These are phyloP conservation scores for Backusella parvicylindrica DNA, from an alignment of 192 early-diverging fungal genomes.

Conservation along the genomic window DNA sequence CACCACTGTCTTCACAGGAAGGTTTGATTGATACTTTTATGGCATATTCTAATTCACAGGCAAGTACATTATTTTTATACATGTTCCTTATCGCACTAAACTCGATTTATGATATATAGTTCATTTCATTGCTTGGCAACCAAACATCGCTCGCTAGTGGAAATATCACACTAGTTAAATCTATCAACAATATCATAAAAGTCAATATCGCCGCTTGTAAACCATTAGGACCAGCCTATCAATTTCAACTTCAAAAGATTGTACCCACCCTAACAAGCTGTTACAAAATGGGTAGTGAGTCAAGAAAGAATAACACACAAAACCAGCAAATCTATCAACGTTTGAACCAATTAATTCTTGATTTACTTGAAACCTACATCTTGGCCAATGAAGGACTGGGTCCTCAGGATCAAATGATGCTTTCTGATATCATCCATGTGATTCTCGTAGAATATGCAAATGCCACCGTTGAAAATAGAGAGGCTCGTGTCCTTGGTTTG, in stretches of 20 bases:
- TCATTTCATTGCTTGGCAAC: neutral
- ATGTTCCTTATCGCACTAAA: neutral
- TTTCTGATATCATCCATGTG: neutral
- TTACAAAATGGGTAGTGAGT: neutral
- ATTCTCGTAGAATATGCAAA: slow-evolving; percentile 8
- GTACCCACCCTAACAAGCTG: neutral
- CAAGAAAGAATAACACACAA: neutral
- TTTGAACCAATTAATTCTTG: neutral
- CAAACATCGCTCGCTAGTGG: neutral
- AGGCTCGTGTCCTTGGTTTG: neutral
- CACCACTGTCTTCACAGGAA: slow-evolving; percentile 1
- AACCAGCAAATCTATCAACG: neutral
- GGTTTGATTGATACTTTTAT: slow-evolving; percentile 6
- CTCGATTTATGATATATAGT: neutral
- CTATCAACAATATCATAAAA: slow-evolving; percentile 5
- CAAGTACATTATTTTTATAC: neutral
- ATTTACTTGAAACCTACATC: slow-evolving; percentile 7
- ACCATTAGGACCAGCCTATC: slow-evolving; percentile 11
- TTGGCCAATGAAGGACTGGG: neutral
- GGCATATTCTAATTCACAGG: slow-evolving; percentile 11
- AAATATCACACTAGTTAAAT: neutral
- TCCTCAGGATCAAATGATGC: neutral
- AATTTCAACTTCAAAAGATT: slow-evolving; percentile 7
- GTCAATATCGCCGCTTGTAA: slow-evolving; percentile 12
- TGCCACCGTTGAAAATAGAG: neutral